Evolutionary conservation across 164 flowering plant genomes (phyloP), one percentile per base, ranked within the genome.

Genomic region (Vitis rupestris): DNA sequence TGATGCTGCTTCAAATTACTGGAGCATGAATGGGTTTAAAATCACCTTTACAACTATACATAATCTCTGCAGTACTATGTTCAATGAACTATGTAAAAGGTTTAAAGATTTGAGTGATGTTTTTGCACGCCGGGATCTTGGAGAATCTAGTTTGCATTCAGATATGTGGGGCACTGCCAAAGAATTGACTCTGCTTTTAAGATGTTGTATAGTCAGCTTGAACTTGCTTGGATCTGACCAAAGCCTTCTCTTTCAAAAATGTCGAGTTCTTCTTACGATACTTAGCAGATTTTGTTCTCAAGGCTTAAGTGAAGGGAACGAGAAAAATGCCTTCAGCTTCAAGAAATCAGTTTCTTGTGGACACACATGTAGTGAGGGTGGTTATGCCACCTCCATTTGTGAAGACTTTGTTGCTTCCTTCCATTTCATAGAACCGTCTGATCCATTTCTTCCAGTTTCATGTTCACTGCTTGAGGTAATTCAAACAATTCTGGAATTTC

Each of bases 391-490:
- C 61, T 70, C 78, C 31, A 48, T 69, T 29, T 14, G 69, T 8
- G 82, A 80, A 76, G 80, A 81, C 27, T 74, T 68, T 50, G 78
- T 76, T 71, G 81, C 82, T 64, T 76, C 82, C 17, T 61, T 81
- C n/a, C 50, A 17, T 72, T 75, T 75, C 62, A 10, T 64, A 44
- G 81, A 78, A 60, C 74, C 71, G 16, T 61, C 70, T 30, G 65
- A 73, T 73, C 72, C 84, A 0, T 56, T 47, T 37, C 61, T 70
- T 57, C 71, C 79, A n/a, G 64, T 72, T 59, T 17, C 77, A 29
- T 70, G 82, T 73, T 67, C 85, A 30, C 64, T 85, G 55, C 82
- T 88, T 56, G 90, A 91, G 97, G 97, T 91, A 85, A 59, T 60
- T 67, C 70, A 17, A 61, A 12, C 16, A 8, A 37, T 37, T 47